These are phyloP conservation scores for Solanum boliviense DNA, from an alignment of 257 asterid genomes.

Conservation along the genomic window DNA sequence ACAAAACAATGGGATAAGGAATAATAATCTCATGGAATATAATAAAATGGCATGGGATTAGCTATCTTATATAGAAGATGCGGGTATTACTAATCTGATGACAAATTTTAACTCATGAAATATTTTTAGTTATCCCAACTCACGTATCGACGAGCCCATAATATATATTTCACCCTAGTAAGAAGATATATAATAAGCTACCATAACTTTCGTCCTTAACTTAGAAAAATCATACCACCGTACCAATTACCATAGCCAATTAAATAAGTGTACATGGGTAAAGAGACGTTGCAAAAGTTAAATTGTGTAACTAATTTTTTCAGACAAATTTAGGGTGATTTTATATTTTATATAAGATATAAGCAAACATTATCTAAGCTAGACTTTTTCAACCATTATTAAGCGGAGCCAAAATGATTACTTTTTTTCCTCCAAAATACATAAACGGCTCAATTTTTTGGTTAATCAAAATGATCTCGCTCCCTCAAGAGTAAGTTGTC, in stretches of 20 bases:
- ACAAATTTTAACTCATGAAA: background rate
- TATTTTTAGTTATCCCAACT: background rate
- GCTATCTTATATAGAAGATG: too few species aligned
- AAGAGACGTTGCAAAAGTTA: background rate
- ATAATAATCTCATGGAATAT: too few species aligned
- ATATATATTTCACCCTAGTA: background rate
- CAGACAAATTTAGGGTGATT: background rate
- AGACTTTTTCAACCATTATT: background rate
- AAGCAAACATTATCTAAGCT: background rate
- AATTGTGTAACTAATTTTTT: background rate
- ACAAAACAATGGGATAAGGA: too few species aligned
- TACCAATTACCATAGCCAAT: background rate
- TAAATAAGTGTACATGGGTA: background rate
- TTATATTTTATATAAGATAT: background rate
- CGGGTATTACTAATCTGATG: too few species aligned
- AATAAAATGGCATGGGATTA: too few species aligned
- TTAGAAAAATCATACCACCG: background rate
- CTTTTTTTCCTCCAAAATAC: too few species aligned
- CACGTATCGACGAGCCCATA: fast-evolving
- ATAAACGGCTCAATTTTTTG: too few species aligned
- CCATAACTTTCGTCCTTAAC: background rate
- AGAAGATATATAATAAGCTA: background rate
- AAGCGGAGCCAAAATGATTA: too few species aligned
- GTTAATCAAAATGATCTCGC: too few species aligned
- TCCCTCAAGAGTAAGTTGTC: too few species aligned